Percentiles rank a stretch among this genome's conserved stretches.
Evolutionary conservation across 2,329 filamentous ascomycete genomes (phyloP).

Genomic region (Fusarium dimerum): DNA sequence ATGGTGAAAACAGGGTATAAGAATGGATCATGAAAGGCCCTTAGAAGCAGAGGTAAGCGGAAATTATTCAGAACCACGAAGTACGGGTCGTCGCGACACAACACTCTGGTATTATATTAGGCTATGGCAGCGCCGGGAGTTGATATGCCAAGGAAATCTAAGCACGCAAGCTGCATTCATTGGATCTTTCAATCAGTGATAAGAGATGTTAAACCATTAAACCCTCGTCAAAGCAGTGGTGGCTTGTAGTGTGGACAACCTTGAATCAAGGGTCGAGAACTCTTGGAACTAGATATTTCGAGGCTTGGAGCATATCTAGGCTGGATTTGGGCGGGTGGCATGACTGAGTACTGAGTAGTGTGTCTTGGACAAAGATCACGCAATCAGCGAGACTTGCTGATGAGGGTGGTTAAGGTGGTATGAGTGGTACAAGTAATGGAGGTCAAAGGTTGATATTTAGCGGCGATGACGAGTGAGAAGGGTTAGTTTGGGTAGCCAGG

Average conservation of each 20-base stretch:
- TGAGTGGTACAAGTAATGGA: background rate
- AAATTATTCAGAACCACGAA: background rate
- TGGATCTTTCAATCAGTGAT: conserved; percentile 5
- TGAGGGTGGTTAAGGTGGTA: conserved; percentile 1
- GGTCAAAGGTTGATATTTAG: conserved; percentile 15
- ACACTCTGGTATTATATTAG: conserved; percentile 1
- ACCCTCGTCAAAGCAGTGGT: conserved; percentile 5
- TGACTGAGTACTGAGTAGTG: background rate
- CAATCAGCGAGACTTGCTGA: conserved; percentile 4
- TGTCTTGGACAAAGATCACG: conserved; percentile 4
- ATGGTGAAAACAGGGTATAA: too few species aligned
- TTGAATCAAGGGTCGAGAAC: conserved; percentile 11
- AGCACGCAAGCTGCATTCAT: background rate
- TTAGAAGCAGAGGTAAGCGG: background rate
- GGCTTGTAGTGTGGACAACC: conserved; percentile 10
- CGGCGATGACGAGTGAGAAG: conserved; percentile 15
- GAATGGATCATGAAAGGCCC: background rate
- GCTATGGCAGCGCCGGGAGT: background rate
- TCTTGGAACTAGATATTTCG: conserved; percentile 1
- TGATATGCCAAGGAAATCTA: background rate
- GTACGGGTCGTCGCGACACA: background rate
- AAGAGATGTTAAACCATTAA: background rate
- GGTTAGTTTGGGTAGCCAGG: too few species aligned
- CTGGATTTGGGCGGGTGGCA: background rate
- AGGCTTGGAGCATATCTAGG: background rate